These are phyloP conservation scores for Populus pruinosa DNA, from an alignment of 345 rosid species.

Conservation along the genomic window DNA sequence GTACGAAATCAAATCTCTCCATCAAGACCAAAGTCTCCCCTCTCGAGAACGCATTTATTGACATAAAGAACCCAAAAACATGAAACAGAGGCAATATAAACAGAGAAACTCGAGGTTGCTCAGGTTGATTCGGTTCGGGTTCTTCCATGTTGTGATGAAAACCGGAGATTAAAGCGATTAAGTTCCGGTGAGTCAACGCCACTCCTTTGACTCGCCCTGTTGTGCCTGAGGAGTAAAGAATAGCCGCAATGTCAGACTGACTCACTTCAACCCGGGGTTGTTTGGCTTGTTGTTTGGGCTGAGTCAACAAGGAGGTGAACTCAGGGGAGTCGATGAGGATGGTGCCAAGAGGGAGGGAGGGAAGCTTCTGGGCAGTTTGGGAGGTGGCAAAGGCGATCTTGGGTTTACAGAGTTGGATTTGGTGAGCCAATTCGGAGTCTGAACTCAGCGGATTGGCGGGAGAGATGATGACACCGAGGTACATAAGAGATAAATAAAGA, in stretches of 20 bases:
- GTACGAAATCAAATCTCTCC: constrained; percentile 45
- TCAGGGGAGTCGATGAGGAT: constrained; percentile 72
- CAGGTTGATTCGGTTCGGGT: constrained; percentile 8
- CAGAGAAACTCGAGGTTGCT: constrained; percentile 43
- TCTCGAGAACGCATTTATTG: constrained; percentile 27
- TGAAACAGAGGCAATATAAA: constrained; percentile 48
- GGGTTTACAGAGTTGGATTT: constrained; percentile 50
- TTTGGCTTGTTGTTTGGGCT: background rate
- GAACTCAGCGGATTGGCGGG: constrained; percentile 74
- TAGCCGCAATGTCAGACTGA: constrained; percentile 68
- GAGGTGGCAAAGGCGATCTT: constrained; percentile 69
- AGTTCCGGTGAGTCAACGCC: constrained; percentile 58
- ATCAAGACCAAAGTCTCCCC: constrained; percentile 45
- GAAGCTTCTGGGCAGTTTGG: constrained; percentile 38
- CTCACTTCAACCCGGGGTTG: constrained; percentile 19
- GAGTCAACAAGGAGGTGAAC: constrained; percentile 48
- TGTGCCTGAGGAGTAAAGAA: constrained; percentile 80
- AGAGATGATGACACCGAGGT: constrained; percentile 62
- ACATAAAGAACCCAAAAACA: constrained; percentile 43
- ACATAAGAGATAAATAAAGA: constrained; percentile 66
- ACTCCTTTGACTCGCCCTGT: constrained; percentile 78
- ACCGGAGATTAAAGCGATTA: constrained; percentile 60
- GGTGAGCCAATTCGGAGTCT: constrained; percentile 53
- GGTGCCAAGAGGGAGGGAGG: constrained; percentile 37
- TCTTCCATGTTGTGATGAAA: constrained; percentile 14